Conservation (phyloP, 2,329 filamentous ascomycete genomes). For the Fusarium oxysporum region DNA sequence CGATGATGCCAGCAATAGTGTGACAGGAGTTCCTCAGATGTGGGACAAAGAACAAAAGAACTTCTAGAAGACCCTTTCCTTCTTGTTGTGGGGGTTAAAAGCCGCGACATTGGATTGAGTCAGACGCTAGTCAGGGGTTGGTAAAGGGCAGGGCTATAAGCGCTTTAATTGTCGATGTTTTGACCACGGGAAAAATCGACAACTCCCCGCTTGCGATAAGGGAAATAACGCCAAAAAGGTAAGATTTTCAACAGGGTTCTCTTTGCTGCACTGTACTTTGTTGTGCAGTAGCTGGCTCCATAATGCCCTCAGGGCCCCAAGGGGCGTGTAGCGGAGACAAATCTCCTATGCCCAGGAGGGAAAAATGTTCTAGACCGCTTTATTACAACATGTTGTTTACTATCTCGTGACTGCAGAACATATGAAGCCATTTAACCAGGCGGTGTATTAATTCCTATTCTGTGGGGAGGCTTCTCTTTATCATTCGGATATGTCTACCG, state of each 20-base stretch:
- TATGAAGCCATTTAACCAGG: slow-evolving; percentile 20
- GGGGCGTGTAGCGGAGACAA: slow-evolving; percentile 24
- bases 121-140: slow-evolving; percentile 34
- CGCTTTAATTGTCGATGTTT: slow-evolving; percentile 26
- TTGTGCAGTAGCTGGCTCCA: slow-evolving; percentile 25
- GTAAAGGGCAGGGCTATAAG: slow-evolving; percentile 20
- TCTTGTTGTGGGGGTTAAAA: slow-evolving; percentile 22
- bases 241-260: slow-evolving; percentile 28
- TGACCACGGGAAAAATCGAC: slow-evolving; percentile 11
- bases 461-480: slow-evolving; percentile 3
- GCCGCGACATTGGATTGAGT: slow-evolving; percentile 17
- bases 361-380: slow-evolving; percentile 29
- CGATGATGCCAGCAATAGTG: background rate
- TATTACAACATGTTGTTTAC: background rate
- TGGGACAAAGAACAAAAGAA: slow-evolving; percentile 25
- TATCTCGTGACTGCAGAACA: slow-evolving; percentile 3
- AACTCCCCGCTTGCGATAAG: slow-evolving; percentile 27
- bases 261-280: slow-evolving; percentile 16
- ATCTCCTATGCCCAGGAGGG: background rate
- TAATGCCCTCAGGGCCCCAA: background rate
- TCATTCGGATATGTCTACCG: background rate
- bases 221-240: slow-evolving; percentile 30
- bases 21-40: slow-evolving; percentile 17
- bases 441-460: slow-evolving; percentile 22
- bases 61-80: slow-evolving; percentile 34